Base-by-base conservation (phyloP, 208 protist genomes). In the Herpetomonas samuelpessoai region DNA sequence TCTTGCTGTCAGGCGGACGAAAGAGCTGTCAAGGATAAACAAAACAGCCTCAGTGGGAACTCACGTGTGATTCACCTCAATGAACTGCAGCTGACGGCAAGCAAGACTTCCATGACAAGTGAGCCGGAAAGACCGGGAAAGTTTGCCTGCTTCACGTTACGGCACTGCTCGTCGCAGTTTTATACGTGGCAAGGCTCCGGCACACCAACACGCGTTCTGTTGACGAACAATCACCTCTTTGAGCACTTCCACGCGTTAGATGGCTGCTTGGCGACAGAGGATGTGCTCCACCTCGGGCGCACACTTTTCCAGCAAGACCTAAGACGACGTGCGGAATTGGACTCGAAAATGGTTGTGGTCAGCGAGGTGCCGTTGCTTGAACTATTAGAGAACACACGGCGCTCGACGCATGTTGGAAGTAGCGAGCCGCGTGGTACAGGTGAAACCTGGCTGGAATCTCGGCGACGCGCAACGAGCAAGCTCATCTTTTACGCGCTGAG, bases 401-500 rank as follows among this genome's bases (percentile, higher is more conserved):
- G n/a, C n/a, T n/a, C n/a, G n/a, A n/a, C n/a, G n/a, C n/a, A n/a
- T n/a, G n/a, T n/a, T n/a, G n/a, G n/a, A n/a, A n/a, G n/a, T n/a
- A n/a, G n/a, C n/a, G n/a, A n/a, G n/a, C n/a, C n/a, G n/a, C n/a
- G n/a, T n/a, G n/a, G n/a, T n/a, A n/a, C n/a, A n/a, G n/a, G n/a
- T n/a, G 35, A 41, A 41, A 41, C 35, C 9, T 27, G 18, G 24
- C 46, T 51, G 12, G 46, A 26, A 26, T 21, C 22, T 19, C 68
- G 62, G 22, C 68, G 57, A 18, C 60, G 52, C 9, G 62, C 66
- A 3, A 68, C 72, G 16, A 69, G 63, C 12, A 47, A 45, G 1
- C 67, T 72, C 30, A 71, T 64, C 6, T 79, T 83, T 69, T 68
- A 83, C 16, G 44, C 71, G 19, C 60, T 83, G 21, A 69, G 68